These are phyloP conservation scores for Obba rivulosa DNA, from an alignment of 768 basidiomycete genomes.

Conservation along the genomic window DNA sequence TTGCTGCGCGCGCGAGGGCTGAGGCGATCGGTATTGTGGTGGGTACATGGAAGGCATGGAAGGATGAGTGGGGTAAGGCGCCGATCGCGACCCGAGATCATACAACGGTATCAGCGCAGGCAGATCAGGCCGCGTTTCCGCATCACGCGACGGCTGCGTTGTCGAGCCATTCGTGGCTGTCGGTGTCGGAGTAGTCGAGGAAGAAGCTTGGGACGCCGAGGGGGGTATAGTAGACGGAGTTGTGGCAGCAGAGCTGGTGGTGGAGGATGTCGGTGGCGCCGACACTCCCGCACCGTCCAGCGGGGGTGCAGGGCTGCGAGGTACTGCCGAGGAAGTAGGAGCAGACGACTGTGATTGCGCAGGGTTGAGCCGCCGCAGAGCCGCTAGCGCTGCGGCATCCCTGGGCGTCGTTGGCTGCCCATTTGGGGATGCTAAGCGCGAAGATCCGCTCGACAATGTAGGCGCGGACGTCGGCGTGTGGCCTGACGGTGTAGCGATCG, in stretches of 20 bases:
- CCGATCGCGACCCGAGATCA: constrained; percentile 21
- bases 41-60: constrained; percentile 3
- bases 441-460: constrained; percentile 9
- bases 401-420: constrained; percentile 28
- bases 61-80: constrained; percentile 4
- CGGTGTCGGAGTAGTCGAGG: constrained; percentile 2
- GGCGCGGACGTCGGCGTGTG: constrained; percentile 6
- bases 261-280: constrained; percentile 3
- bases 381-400: constrained; percentile 64
- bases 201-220: constrained; percentile 6
- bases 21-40: background rate
- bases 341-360: constrained; percentile 3
- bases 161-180: background rate
- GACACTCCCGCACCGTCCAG: background rate
- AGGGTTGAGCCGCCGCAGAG: constrained; percentile 44
- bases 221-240: background rate
- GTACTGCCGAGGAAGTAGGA: background rate
- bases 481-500: no score
- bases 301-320: background rate
- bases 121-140: constrained; percentile 14
- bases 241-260: constrained; percentile 6
- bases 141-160: background rate
- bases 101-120: constrained; percentile 39
- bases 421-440: constrained; percentile 5
- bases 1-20: background rate